These are phyloP conservation scores for Diddensiella transvaalensis DNA, from an alignment of 805 yeast species.

Conservation along the genomic window DNA sequence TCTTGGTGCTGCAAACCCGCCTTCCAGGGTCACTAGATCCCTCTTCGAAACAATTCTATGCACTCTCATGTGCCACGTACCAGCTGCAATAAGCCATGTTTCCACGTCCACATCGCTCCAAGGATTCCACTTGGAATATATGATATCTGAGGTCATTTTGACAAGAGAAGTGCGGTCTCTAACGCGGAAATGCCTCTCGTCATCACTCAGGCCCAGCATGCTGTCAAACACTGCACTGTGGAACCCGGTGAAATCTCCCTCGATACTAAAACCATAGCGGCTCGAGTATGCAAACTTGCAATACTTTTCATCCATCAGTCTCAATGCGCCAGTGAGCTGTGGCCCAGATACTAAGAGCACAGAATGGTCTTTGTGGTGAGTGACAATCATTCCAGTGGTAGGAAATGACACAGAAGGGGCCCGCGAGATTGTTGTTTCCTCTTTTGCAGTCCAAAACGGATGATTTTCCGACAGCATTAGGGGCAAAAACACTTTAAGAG, in stretches of 20 bases:
- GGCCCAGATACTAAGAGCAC: conserved; percentile 15
- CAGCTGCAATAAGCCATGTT: conserved; percentile 24
- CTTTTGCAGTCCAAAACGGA: conserved; percentile 24
- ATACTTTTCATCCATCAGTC: conserved; percentile 24
- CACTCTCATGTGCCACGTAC: conserved; percentile 22
- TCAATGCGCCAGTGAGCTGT: conserved; percentile 5
- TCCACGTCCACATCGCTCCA: conserved; percentile 20
- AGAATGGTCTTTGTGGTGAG: conserved; percentile 7
- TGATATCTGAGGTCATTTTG: conserved; percentile 2
- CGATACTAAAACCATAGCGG: conserved; percentile 23
- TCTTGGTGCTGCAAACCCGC: conserved; percentile 18
- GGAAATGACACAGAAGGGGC: conserved; percentile 1
- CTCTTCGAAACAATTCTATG: conserved; percentile 14
- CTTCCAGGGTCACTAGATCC: conserved; percentile 17
- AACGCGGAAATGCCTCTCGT: conserved; percentile 16
- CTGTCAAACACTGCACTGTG: conserved; percentile 20
- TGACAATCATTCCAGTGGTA: conserved; percentile 14
- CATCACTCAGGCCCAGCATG: conserved; percentile 23
- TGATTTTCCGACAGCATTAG: conserved; percentile 21
- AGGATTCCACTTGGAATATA: conserved; percentile 21
- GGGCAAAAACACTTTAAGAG: conserved; percentile 21
- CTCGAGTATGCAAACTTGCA: conserved; percentile 27
- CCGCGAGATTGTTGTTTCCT: conserved; percentile 7
- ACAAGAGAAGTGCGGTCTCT: conserved; percentile 10
- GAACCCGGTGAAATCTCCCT: conserved; percentile 8